Conservation (phyloP, 176 grass and related monocot species). For the Triticum dicoccoides region DNA sequence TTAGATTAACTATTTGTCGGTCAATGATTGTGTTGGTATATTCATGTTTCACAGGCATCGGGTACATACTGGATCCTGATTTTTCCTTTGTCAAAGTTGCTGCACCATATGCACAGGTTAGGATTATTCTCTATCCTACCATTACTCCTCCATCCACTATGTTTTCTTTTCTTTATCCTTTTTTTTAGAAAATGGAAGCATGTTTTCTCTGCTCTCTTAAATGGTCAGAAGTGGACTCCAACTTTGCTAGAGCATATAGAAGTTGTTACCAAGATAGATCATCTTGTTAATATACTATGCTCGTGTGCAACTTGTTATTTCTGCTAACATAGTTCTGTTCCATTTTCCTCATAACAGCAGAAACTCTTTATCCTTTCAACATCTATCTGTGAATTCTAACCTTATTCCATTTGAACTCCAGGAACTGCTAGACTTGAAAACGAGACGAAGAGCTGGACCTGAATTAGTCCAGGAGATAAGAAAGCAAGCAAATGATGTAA, state of each 20-base stretch:
- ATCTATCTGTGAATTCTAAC: slow-evolving; percentile 15
- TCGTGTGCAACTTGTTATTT: slow-evolving; percentile 17
- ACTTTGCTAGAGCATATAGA: neutral
- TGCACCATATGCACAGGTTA: slow-evolving; percentile 90
- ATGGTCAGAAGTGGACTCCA: neutral
- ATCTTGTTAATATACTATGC: slow-evolving; percentile 6
- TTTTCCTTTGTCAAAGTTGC: slow-evolving; percentile 96
- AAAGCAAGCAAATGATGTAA: slow-evolving; percentile 97
- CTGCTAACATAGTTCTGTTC: slow-evolving; percentile 8
- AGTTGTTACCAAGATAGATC: neutral
- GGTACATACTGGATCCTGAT: slow-evolving; percentile 86
- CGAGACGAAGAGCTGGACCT: slow-evolving; percentile 46
- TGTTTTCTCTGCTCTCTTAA: slow-evolving; percentile 13
- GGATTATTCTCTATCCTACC: neutral
- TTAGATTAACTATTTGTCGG: neutral
- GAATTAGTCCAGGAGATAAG: slow-evolving; percentile 77
- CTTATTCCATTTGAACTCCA: slow-evolving; percentile 41
- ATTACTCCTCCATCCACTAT: neutral
- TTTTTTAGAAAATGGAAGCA: neutral
- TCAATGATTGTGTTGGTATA: slow-evolving; percentile 16
- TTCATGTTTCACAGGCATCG: slow-evolving; percentile 63
- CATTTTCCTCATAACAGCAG: neutral
- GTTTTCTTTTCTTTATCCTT: neutral
- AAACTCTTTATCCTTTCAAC: slow-evolving; percentile 7
- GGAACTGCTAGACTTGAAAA: slow-evolving; percentile 86